These are phyloP conservation scores for Peziza echinospora DNA, from an alignment of 495 filamentous ascomycete species.

Conservation along the genomic window DNA sequence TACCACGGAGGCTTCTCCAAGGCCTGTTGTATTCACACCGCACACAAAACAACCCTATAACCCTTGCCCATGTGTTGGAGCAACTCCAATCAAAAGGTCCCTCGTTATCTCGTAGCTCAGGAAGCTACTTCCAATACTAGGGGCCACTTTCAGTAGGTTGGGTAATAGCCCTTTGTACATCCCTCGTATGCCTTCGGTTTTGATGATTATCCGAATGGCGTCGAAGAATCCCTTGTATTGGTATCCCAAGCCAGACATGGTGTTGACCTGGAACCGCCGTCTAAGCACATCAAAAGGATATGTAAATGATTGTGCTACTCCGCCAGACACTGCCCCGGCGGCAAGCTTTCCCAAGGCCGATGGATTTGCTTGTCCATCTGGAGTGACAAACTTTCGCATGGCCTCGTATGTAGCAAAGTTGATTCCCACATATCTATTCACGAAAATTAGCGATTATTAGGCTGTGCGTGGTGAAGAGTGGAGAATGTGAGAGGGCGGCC, in stretches of 20 bases:
- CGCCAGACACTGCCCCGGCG: constrained; percentile 83
- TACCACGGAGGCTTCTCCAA: too few species aligned
- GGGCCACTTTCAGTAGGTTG: constrained; percentile 88
- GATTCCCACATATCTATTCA: constrained; percentile 47
- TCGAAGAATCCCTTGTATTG: constrained; percentile 74
- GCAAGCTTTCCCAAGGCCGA: constrained; percentile 55
- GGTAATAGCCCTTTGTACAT: constrained; percentile 86
- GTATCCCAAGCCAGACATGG: constrained; percentile 97
- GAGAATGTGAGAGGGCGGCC: constrained; percentile 30
- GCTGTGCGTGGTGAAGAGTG: constrained; percentile 15
- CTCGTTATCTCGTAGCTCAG: constrained; percentile 84
- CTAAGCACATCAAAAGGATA: constrained; percentile 89
- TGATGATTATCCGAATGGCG: constrained; percentile 58
- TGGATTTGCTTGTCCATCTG: constrained; percentile 72
- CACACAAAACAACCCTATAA: background rate
- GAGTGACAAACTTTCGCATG: constrained; percentile 62
- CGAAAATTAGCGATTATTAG: constrained; percentile 14
- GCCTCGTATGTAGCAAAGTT: constrained; percentile 98
- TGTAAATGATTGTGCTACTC: constrained; percentile 89
- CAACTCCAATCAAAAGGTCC: constrained; percentile 33
- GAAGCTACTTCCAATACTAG: constrained; percentile 97
- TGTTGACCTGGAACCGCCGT: constrained; percentile 92
- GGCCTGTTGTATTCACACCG: too few species aligned
- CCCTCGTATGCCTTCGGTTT: constrained; percentile 52
- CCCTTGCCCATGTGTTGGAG: background rate